phyloP scores from a whole-genome alignment of 2,329 filamentous ascomycete genomes.

The Ascochyta fabae region DNA sequence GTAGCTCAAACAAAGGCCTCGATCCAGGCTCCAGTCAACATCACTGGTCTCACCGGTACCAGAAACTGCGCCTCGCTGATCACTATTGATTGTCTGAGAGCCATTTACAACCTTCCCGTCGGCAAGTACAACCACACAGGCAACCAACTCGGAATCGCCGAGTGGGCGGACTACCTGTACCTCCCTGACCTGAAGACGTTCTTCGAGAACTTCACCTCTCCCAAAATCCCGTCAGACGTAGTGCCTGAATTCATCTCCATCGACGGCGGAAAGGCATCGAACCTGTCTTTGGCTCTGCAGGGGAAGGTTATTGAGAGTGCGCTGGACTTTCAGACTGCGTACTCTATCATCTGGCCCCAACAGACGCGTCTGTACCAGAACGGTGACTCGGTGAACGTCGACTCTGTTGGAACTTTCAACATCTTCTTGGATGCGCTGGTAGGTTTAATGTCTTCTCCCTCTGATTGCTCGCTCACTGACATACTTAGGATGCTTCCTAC shows the following conservation, averaged over 20 bases:
- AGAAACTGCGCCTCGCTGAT: slow-evolving; percentile 19
- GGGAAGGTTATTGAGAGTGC: slow-evolving; percentile 32
- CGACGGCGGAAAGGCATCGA: slow-evolving; percentile 51
- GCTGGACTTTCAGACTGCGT: slow-evolving; percentile 26
- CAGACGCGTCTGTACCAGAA: slow-evolving; percentile 24
- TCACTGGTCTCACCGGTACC: slow-evolving; percentile 13
- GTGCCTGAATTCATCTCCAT: slow-evolving; percentile 37
- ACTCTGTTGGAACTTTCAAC: slow-evolving; percentile 25
- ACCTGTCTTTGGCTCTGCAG: slow-evolving; percentile 47
- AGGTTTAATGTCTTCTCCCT: not conserved
- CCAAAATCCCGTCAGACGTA: slow-evolving; percentile 21
- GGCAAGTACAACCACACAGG: slow-evolving; percentile 24
- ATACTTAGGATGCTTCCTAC: slow-evolving; percentile 18
- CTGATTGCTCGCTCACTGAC: slow-evolving; percentile 1
- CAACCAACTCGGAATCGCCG: slow-evolving; percentile 47
- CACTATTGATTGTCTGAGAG: slow-evolving; percentile 25
- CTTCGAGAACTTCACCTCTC: slow-evolving; percentile 45
- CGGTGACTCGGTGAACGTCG: slow-evolving; percentile 22
- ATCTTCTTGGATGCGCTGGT: slow-evolving; percentile 27
- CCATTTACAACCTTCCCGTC: slow-evolving; percentile 27
- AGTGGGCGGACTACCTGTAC: slow-evolving; percentile 54
- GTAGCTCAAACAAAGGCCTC: slow-evolving; percentile 14
- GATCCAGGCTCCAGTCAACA: slow-evolving; percentile 11
- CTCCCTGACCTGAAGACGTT: slow-evolving; percentile 54
- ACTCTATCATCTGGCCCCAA: slow-evolving; percentile 29